Base-by-base conservation (phyloP, 768 basidiomycete genomes). In the Pluteus cervinus region DNA sequence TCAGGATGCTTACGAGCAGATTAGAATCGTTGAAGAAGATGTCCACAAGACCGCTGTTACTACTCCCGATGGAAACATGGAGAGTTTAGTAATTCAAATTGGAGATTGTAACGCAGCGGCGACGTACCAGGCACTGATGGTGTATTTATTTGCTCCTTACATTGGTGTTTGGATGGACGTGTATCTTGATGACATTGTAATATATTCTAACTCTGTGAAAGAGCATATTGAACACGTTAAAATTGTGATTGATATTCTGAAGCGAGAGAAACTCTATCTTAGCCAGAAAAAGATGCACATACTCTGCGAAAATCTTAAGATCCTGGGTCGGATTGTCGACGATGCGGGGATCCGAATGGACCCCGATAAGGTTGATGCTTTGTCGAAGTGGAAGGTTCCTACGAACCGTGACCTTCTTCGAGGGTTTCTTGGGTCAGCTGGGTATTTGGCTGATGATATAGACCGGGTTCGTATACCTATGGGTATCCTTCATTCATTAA, bases 91-190 rank as follows among this genome's bases (percentile, higher is more conserved):
- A 0, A 44, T 54, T 18, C 61, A 55, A 30, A 44, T 44, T 7
- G 60, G 58, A 1, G 57, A 63, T 30, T 58, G 53, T 16, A 65
- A 63, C 39, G 56, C 52, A 4, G 50, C 51, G 0, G 68, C 69
- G 0, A 72, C 68, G 0, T 71, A 60, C 47, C 69, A 71, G 37
- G 43, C 58, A 0, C 33, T 73, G 1, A 71, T 71, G 66, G 68
- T 68, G 26, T 57, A 69, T 26, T 48, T 73, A 0, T 63, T 61
- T 31, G 29, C 44, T 0, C 24, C 42, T 1, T 54, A 55, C 29
- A 58, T 73, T 29, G 68, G 46, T 0, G 18, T 29, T 5, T 43
- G 26, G 11, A 17, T 47, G 33, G 41, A 46, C 4, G 31, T 39
- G 1, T 43, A 43, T 15, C 49, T 69, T 1, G 63, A 70, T 39